Evolutionary conservation across 2,329 filamentous ascomycete species (phyloP).

Genomic region (Colletotrichum cordylinicola): DNA sequence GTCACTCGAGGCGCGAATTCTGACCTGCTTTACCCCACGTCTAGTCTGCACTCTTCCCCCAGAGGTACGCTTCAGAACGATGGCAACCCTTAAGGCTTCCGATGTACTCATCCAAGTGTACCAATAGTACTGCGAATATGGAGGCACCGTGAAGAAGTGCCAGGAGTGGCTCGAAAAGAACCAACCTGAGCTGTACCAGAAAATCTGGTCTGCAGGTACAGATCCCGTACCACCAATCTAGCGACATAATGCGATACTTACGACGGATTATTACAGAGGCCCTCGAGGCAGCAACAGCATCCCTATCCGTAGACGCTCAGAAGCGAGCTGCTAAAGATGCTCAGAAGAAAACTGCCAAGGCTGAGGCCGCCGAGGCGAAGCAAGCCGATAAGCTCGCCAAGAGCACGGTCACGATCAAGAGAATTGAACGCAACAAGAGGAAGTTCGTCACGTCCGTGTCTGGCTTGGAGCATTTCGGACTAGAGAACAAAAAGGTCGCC

Average conservation of each 20-base stretch:
- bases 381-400: constrained; percentile 83
- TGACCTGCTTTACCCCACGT: constrained; percentile 5
- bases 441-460: constrained; percentile 95
- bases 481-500: constrained; percentile 93
- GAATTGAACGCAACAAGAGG: constrained; percentile 96
- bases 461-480: constrained; percentile 86
- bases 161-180: constrained; percentile 89
- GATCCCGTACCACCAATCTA: not conserved
- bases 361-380: constrained; percentile 83
- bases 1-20: constrained; percentile 6
- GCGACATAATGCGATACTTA: not conserved
- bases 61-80: constrained; percentile 53
- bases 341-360: constrained; percentile 95
- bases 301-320: constrained; percentile 88
- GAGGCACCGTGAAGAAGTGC: constrained; percentile 95
- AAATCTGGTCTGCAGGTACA: constrained; percentile 86
- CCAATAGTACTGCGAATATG: constrained; percentile 94
- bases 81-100: not conserved
- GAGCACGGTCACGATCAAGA: constrained; percentile 88
- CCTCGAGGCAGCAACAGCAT: constrained; percentile 81
- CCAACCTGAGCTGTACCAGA: constrained; percentile 75
- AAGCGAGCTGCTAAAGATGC: constrained; percentile 96
- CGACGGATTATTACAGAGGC: constrained; percentile 63
- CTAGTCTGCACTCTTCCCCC: constrained; percentile 70
- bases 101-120: not conserved